Conservation (phyloP, 768 basidiomycete genomes). For the Collybia nuda region DNA sequence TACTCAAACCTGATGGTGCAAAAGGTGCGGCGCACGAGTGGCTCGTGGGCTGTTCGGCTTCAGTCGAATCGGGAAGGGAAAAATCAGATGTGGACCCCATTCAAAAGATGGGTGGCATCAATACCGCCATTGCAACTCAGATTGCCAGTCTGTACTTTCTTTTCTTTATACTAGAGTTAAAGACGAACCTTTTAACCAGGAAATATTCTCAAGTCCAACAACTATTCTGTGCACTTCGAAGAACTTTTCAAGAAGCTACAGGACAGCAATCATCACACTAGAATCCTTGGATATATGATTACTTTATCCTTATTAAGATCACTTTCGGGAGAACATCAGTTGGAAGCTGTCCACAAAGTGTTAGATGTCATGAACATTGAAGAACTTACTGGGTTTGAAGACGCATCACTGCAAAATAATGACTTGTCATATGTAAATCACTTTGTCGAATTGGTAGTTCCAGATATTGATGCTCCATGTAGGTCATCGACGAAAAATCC, state of each 20-base stretch:
- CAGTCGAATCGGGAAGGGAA: slow-evolving; percentile 34
- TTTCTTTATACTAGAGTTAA: slow-evolving; percentile 7
- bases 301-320: slow-evolving; percentile 58
- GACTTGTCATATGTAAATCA: slow-evolving; percentile 31
- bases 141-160: slow-evolving; percentile 57
- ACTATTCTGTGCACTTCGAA: slow-evolving; percentile 40
- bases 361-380: slow-evolving; percentile 46
- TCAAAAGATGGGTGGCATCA: slow-evolving; percentile 50
- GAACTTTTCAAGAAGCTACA: slow-evolving; percentile 52
- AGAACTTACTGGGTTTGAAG: slow-evolving; percentile 45
- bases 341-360: slow-evolving; percentile 50
- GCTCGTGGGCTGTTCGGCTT: slow-evolving; percentile 53
- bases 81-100: slow-evolving; percentile 28
- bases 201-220: slow-evolving; percentile 58
- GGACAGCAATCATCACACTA: slow-evolving; percentile 48
- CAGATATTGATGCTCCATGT: neutral
- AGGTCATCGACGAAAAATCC: slow-evolving; percentile 46
- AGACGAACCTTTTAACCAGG: slow-evolving; percentile 35
- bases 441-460: neutral
- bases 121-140: slow-evolving; percentile 52
- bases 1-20: neutral
- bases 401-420: slow-evolving; percentile 27
- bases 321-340: slow-evolving; percentile 56
- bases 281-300: slow-evolving; percentile 60
- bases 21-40: slow-evolving; percentile 36